These are phyloP conservation scores for Rhizoctonia solani DNA, from an alignment of 1,284 basidiomycete species.

Conservation along the genomic window DNA sequence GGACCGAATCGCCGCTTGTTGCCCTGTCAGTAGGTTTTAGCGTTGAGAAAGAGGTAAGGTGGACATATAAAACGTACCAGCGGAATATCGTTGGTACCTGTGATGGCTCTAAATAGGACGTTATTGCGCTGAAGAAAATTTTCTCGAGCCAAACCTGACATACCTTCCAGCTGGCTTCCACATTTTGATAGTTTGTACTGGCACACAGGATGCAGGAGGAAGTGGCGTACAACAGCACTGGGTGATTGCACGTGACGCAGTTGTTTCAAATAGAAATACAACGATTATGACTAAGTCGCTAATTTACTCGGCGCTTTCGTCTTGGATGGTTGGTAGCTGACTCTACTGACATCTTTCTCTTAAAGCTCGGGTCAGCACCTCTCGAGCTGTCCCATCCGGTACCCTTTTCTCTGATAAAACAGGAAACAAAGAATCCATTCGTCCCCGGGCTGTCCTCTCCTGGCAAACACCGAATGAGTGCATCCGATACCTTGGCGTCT, in stretches of 20 bases:
- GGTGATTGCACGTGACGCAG: background rate
- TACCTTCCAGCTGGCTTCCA: constrained; percentile 27
- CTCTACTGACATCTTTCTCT: too few relatives aligned
- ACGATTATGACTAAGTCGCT: background rate
- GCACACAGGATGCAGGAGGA: background rate
- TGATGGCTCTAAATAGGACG: constrained; percentile 40
- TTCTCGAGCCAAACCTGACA: too few relatives aligned
- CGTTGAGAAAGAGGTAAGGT: background rate
- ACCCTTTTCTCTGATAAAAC: constrained; percentile 54
- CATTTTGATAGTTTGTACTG: background rate
- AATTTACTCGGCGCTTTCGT: background rate
- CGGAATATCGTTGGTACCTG: constrained; percentile 52
- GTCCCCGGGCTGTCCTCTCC: constrained; percentile 73
- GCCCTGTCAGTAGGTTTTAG: constrained; percentile 48
- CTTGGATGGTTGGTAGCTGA: too few relatives aligned
- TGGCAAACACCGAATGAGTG: constrained; percentile 81
- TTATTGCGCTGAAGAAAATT: background rate
- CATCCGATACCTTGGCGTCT: constrained; percentile 60
- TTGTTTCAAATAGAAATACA: background rate
- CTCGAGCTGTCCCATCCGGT: background rate
- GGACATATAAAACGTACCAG: constrained; percentile 36
- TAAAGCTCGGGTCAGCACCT: too few relatives aligned
- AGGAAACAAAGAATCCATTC: constrained; percentile 94
- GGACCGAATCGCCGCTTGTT: constrained; percentile 87
- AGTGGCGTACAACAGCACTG: background rate